phyloP scores from a whole-genome alignment of 345 rosid genomes.

The Syzygium aromaticum region DNA sequence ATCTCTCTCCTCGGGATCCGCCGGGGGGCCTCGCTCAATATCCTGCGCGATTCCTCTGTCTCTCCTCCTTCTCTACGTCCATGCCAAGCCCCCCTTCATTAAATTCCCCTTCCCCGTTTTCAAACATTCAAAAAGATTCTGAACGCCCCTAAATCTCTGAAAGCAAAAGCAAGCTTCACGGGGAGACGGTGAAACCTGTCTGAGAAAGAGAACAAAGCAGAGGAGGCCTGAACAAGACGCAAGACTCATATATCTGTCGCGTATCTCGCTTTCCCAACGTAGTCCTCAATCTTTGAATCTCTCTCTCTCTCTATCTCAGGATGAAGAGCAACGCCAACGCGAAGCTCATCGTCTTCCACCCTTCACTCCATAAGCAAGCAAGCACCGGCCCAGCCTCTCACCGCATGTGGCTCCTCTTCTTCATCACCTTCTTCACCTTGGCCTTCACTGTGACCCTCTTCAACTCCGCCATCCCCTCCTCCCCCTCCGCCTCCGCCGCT shows the following conservation, averaged over 20 bases:
- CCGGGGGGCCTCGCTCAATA: background rate
- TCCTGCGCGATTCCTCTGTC: conserved; percentile 16
- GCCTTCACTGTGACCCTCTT: conserved; percentile 63
- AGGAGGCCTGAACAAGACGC: background rate
- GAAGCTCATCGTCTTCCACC: conserved; percentile 70
- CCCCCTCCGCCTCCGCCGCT: conserved; percentile 11
- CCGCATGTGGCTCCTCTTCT: conserved; percentile 49
- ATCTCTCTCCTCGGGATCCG: background rate
- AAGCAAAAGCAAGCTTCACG: background rate
- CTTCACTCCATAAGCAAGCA: conserved; percentile 44
- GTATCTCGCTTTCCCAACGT: background rate
- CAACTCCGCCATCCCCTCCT: conserved; percentile 16
- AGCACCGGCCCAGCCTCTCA: conserved; percentile 22
- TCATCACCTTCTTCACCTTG: conserved; percentile 55
- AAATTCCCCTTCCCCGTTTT: background rate
- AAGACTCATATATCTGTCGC: background rate
- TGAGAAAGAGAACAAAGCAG: background rate
- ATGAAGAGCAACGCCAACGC: conserved; percentile 35
- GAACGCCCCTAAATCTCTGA: background rate
- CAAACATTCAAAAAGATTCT: background rate
- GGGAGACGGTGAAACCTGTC: background rate
- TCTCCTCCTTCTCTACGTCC: background rate
- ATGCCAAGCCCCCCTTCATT: background rate
- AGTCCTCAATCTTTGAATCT: background rate
- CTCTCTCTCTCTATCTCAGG: background rate